Percentiles rank a stretch among this genome's conserved stretches.
Conservation (phyloP, 2,329 filamentous ascomycete genomes). For the Fusarium domesticum region DNA sequence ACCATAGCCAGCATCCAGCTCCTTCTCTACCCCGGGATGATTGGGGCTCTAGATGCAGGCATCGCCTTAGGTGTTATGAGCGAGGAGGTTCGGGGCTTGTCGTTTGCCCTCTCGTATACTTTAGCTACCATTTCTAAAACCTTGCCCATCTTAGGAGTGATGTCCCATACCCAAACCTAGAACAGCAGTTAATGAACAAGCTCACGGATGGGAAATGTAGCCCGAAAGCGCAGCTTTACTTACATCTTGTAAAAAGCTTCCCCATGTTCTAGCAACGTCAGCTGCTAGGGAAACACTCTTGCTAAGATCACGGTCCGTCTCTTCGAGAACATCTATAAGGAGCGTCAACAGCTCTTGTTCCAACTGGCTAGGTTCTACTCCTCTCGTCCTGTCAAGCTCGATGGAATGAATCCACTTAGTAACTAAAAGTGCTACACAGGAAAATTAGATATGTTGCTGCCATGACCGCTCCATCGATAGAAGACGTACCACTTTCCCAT, state of each 20-base stretch:
- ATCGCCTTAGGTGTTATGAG: too few species aligned
- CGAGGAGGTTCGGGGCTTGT: too few species aligned
- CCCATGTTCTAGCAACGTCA: slow-evolving; percentile 8
- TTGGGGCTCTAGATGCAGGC: too few species aligned
- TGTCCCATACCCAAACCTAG: slow-evolving; percentile 17
- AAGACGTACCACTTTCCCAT: slow-evolving; percentile 13
- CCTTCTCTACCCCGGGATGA: too few species aligned
- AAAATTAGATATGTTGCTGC: too few species aligned
- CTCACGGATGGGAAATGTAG: background rate
- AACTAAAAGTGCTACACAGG: slow-evolving; percentile 12
- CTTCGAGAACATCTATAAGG: slow-evolving; percentile 8
- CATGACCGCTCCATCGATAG: background rate
- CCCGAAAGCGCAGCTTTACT: too few species aligned
- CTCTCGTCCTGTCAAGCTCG: slow-evolving; percentile 1
- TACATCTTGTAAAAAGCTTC: slow-evolving; percentile 11
- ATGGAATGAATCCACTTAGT: slow-evolving; percentile 15
- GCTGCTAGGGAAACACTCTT: slow-evolving; percentile 10
- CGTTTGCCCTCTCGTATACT: slow-evolving; percentile 8
- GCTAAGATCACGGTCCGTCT: slow-evolving; percentile 8
- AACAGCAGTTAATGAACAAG: background rate
- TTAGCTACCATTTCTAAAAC: slow-evolving; percentile 5
- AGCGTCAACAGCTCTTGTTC: slow-evolving; percentile 2
- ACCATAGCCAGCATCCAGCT: too few species aligned
- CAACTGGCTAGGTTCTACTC: background rate
- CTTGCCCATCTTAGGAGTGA: slow-evolving; percentile 13